Conservation (phyloP, 148 eudicot genomes). For the Rheum nobile region DNA sequence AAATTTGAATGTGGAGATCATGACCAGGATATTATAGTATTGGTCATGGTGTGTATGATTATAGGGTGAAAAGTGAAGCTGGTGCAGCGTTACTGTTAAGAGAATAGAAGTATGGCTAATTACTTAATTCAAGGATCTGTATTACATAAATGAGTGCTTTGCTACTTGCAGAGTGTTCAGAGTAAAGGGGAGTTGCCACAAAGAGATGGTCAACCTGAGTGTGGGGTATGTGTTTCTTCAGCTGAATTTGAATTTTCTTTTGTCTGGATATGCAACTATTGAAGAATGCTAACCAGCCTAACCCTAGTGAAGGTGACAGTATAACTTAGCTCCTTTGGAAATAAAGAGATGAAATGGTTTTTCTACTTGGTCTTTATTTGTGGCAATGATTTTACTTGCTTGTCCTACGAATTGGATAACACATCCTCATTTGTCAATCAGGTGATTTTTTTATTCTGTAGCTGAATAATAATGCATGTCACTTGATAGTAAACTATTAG, state of each 20-base stretch:
- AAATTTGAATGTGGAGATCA: neutral
- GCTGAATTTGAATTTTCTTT: neutral
- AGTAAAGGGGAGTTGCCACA: slow-evolving; percentile 39
- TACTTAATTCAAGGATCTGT: neutral
- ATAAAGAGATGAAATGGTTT: neutral
- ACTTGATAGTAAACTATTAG: neutral
- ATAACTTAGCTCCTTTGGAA: neutral
- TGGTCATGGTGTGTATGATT: neutral
- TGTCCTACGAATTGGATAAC: neutral
- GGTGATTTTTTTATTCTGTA: too few species aligned
- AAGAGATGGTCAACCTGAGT: slow-evolving; percentile 60
- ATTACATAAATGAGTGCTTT: neutral
- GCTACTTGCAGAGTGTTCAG: slow-evolving; percentile 14
- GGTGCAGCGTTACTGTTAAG: neutral
- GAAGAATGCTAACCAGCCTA: neutral
- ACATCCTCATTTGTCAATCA: neutral
- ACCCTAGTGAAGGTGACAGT: neutral
- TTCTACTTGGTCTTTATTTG: neutral
- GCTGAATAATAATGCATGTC: neutral
- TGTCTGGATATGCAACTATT: neutral
- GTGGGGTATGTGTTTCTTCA: slow-evolving; percentile 42
- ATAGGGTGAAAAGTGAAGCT: neutral
- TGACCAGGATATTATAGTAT: neutral
- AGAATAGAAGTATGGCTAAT: neutral
- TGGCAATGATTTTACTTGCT: neutral